Percentiles rank a stretch among this genome's conserved stretches.
Conservation (phyloP, 257 asterid genomes). For the Catharanthus roseus region DNA sequence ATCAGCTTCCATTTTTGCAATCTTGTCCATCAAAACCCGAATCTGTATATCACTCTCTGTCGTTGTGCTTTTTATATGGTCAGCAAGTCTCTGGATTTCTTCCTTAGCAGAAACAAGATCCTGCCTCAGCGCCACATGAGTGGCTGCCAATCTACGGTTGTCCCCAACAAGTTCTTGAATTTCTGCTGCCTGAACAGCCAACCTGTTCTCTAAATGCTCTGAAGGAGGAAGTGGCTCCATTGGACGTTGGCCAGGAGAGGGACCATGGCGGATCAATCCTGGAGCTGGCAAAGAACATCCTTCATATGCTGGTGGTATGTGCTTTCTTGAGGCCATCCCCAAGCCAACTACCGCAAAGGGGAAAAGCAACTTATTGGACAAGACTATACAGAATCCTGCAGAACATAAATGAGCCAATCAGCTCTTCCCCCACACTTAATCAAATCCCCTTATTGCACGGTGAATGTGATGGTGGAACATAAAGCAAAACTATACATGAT, state of each 20-base stretch:
- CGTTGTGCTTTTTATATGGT: constrained; percentile 53
- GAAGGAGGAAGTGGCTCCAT: constrained; percentile 37
- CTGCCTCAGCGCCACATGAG: constrained; percentile 51
- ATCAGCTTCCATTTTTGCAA: constrained; percentile 55
- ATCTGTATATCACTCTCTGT: constrained; percentile 74
- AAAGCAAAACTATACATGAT: not conserved
- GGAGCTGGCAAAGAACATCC: constrained; percentile 37
- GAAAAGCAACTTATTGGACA: not conserved
- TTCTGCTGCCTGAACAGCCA: constrained; percentile 54
- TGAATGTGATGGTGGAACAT: not conserved
- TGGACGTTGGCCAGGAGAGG: constrained; percentile 28
- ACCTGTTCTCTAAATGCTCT: constrained; percentile 35
- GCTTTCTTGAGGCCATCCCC: constrained; percentile 61
- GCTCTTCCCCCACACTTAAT: not conserved
- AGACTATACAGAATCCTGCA: not conserved
- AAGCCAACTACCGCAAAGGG: not conserved
- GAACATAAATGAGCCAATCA: not conserved
- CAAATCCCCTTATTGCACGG: not conserved
- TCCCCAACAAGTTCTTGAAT: constrained; percentile 54
- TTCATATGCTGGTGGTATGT: constrained; percentile 35
- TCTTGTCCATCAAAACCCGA: constrained; percentile 60
- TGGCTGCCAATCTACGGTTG: constrained; percentile 60
- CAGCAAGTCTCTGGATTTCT: constrained; percentile 56
- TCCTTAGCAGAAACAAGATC: constrained; percentile 49
- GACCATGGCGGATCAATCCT: constrained; percentile 33